Conservation (phyloP, 768 basidiomycete species). For the Gymnopilus junonius region DNA sequence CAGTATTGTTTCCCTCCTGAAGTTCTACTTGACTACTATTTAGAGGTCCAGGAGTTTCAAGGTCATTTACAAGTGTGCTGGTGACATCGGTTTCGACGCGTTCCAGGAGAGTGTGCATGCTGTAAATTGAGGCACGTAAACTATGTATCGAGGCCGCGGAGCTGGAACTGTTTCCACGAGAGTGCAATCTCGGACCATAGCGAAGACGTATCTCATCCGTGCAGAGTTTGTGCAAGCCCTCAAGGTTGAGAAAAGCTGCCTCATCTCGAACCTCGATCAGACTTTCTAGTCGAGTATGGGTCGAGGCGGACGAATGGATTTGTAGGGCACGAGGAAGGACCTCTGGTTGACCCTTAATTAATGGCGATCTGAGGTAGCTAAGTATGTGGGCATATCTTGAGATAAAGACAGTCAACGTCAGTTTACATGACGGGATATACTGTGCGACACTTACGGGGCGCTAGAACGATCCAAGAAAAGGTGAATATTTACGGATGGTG, state of each 20-base stretch:
- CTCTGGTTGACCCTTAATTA: conserved; percentile 49
- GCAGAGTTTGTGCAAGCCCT: conserved; percentile 67
- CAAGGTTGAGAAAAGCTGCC: conserved; percentile 74
- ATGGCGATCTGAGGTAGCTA: conserved; percentile 66
- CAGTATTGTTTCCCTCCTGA: conserved; percentile 8
- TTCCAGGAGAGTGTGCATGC: conserved; percentile 65
- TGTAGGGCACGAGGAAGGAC: conserved; percentile 64
- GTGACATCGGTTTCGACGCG: conserved; percentile 42
- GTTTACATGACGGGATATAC: not conserved
- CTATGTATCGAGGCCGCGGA: conserved; percentile 47
- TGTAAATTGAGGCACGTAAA: conserved; percentile 58
- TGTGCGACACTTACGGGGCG: conserved; percentile 62
- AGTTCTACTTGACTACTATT: conserved; percentile 4
- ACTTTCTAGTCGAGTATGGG: conserved; percentile 56
- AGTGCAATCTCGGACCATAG: conserved; percentile 45
- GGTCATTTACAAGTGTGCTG: not conserved
- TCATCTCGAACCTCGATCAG: conserved; percentile 83
- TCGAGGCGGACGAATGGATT: conserved; percentile 41
- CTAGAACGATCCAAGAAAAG: conserved; percentile 84
- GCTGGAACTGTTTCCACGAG: conserved; percentile 44
- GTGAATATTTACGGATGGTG: conserved; percentile 55
- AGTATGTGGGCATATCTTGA: conserved; percentile 73
- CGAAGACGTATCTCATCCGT: conserved; percentile 63
- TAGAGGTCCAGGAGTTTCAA: conserved; percentile 3
- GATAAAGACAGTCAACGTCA: not conserved